Conservation (phyloP, 2,329 filamentous ascomycete genomes). For the Monilinia fructigena region DNA sequence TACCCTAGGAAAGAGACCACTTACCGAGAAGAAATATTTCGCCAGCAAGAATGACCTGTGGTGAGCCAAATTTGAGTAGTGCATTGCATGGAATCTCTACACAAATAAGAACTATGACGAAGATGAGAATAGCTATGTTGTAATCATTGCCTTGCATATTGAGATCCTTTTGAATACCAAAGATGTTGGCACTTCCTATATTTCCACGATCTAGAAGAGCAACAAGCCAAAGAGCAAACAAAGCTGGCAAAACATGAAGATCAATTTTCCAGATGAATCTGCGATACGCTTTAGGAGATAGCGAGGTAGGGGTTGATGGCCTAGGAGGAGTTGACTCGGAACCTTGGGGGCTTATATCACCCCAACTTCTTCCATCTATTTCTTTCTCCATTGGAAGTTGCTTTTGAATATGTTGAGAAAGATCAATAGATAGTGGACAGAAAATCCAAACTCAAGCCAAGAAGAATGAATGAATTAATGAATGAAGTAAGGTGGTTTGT, state of each 20-base stretch:
- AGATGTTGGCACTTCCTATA: not conserved
- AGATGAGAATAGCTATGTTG: not conserved
- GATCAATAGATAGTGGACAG: no score
- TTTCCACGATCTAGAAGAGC: not conserved
- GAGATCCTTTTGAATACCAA: not conserved
- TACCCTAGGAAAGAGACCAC: not conserved
- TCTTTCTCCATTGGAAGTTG: not conserved
- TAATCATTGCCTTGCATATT: not conserved
- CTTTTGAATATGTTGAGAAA: not conserved
- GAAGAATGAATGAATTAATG: not conserved
- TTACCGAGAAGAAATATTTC: not conserved
- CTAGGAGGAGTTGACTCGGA: not conserved
- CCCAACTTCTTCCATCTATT: not conserved
- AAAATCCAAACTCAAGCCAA: not conserved
- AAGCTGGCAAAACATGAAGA: no score
- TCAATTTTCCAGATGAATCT: not conserved
- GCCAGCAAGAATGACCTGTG: not conserved
- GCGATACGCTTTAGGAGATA: not conserved
- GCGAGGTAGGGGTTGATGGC: not conserved
- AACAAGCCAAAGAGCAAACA: not conserved
- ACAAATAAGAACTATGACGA: not conserved
- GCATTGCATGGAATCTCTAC: not conserved
- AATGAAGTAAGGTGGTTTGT: not conserved
- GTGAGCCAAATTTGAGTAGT: not conserved
- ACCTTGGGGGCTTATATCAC: not conserved